These are phyloP conservation scores for Termitomyces sp. DNA, from an alignment of 768 basidiomycete species.

Conservation along the genomic window DNA sequence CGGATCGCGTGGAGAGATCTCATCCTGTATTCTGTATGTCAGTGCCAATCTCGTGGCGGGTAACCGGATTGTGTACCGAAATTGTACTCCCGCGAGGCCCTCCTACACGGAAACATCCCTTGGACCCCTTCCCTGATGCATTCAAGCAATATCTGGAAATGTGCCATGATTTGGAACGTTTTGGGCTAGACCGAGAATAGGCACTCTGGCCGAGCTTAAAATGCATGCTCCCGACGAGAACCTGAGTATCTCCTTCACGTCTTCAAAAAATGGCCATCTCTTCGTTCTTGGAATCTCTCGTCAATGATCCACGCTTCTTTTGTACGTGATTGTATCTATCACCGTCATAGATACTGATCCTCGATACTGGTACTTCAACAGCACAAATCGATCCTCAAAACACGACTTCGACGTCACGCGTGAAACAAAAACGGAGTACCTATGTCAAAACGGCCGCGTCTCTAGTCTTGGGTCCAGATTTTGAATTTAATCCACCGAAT, in stretches of 20 bases:
- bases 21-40: background rate
- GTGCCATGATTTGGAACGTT: constrained; percentile 1
- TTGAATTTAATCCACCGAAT: constrained; percentile 7
- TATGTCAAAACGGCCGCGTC: constrained; percentile 10
- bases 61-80: background rate
- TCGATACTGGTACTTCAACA: background rate
- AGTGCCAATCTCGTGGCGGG: background rate
- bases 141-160: constrained; percentile 4
- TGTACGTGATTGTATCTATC: background rate
- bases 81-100: background rate
- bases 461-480: constrained; percentile 10
- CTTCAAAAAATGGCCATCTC: constrained; percentile 12
- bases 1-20: background rate
- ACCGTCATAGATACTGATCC: background rate
- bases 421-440: background rate
- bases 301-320: constrained; percentile 12
- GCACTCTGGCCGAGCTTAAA: constrained; percentile 2
- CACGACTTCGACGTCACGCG: background rate
- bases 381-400: constrained; percentile 7
- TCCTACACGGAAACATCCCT: background rate
- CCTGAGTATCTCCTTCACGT: background rate
- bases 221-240: background rate
- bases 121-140: constrained; percentile 3
- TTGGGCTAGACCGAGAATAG: constrained; percentile 1
- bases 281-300: constrained; percentile 10